phyloP scores from a whole-genome alignment of 306 rosid species.

The Carpinus fangiana region DNA sequence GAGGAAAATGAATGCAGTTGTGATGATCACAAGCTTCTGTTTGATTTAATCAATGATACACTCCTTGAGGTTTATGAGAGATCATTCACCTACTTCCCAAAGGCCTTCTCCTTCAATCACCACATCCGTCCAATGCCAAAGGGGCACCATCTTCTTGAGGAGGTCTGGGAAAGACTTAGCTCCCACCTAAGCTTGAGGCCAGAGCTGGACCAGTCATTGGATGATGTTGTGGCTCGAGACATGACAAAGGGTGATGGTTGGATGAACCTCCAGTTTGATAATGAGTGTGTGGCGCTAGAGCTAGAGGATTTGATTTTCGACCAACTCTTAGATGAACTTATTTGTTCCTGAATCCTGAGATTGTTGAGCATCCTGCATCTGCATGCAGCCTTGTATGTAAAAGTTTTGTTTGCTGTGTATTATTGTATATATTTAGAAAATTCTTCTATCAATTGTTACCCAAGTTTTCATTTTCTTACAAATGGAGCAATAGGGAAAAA shows the following conservation, averaged over 20 bases:
- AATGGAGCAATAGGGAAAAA: no score
- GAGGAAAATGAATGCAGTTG: constrained; percentile 23
- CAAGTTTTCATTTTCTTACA: no score
- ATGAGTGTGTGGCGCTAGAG: constrained; percentile 67
- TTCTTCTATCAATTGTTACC: not conserved
- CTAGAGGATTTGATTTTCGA: constrained; percentile 72
- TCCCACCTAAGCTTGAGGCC: constrained; percentile 60
- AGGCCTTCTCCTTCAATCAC: constrained; percentile 45
- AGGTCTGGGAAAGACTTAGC: constrained; percentile 48
- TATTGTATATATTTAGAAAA: not conserved
- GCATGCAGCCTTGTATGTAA: not conserved
- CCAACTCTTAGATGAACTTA: constrained; percentile 71
- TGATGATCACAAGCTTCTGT: constrained; percentile 58
- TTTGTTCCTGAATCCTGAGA: constrained; percentile 18
- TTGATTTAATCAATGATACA: constrained; percentile 63
- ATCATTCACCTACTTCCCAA: constrained; percentile 63
- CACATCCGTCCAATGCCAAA: constrained; percentile 48
- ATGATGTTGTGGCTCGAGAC: constrained; percentile 72
- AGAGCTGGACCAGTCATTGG: constrained; percentile 72
- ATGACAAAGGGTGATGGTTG: constrained; percentile 55
- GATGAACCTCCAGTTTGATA: constrained; percentile 76
- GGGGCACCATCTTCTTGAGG: constrained; percentile 55
- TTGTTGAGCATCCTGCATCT: no score
- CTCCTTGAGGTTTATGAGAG: constrained; percentile 53
- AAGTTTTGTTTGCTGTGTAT: constrained; percentile 8